A percentile compares a stretch with the other conserved stretches of the same genome.
Evolutionary conservation across 345 rosid genomes (phyloP).

Genomic region (Streptanthus diversifolius): DNA sequence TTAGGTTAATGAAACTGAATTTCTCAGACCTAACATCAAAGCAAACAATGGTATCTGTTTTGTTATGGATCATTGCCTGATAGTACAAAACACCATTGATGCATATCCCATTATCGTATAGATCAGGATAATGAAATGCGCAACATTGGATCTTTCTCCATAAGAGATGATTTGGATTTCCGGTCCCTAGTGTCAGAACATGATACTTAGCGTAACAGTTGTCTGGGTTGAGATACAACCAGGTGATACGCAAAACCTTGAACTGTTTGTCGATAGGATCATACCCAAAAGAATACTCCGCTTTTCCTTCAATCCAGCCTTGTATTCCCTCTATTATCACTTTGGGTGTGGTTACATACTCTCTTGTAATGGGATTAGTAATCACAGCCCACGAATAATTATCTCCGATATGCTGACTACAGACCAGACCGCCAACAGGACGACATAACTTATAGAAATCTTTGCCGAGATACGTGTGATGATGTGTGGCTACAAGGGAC

Average conservation of each 20-base stretch:
- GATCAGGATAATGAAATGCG: background rate
- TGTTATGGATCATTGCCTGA: background rate
- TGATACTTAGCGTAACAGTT: background rate
- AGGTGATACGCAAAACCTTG: background rate
- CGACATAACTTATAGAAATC: background rate
- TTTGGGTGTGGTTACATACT: background rate
- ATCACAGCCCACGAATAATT: background rate
- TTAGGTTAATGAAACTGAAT: background rate
- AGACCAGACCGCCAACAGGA: background rate
- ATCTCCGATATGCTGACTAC: background rate
- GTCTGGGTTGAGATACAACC: background rate
- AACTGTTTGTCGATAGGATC: constrained; percentile 1
- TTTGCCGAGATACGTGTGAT: background rate
- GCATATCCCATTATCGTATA: background rate
- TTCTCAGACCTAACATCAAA: background rate
- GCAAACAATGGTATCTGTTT: too few species aligned
- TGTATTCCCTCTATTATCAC: too few species aligned
- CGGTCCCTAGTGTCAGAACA: background rate
- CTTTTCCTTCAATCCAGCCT: background rate
- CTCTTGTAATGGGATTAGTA: background rate
- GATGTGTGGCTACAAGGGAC: background rate
- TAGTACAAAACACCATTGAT: background rate
- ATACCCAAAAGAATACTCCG: background rate
- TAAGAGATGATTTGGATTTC: background rate
- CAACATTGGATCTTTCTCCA: background rate